Evolutionary conservation across 2,329 filamentous ascomycete species (phyloP).

Genomic region (Polytolypa hystricis): DNA sequence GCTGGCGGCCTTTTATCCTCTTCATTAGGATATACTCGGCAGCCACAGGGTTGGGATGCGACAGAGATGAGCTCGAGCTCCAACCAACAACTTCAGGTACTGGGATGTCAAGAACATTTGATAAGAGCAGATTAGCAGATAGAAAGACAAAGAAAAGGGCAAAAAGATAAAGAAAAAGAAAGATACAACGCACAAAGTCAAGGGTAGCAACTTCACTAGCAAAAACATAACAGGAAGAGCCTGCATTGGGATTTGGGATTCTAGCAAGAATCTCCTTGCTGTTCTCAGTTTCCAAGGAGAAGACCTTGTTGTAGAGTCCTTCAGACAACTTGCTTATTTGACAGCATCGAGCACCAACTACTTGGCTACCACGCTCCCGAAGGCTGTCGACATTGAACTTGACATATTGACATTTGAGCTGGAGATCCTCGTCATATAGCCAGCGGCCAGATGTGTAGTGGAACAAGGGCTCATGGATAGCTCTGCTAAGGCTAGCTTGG

Average conservation of each 20-base stretch:
- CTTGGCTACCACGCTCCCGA: constrained; percentile 16
- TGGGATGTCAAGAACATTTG: constrained; percentile 7
- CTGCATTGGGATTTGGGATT: constrained; percentile 14
- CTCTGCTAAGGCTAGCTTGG: background rate
- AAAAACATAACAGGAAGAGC: constrained; percentile 10
- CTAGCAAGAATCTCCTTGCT: constrained; percentile 10
- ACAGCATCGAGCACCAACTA: constrained; percentile 17
- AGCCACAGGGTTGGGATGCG: constrained; percentile 11
- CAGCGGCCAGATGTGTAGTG: constrained; percentile 23
- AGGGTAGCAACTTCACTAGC: constrained; percentile 17
- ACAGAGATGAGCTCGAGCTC: constrained; percentile 8
- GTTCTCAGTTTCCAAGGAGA: constrained; percentile 17
- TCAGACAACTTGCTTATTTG: constrained; percentile 23
- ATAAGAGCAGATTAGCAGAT: too few relatives aligned
- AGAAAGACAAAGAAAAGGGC: too few relatives aligned
- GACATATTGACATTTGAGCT: constrained; percentile 20
- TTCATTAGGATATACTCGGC: constrained; percentile 18
- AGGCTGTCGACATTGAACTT: constrained; percentile 25
- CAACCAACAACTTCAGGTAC: constrained; percentile 14
- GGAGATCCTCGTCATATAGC: constrained; percentile 23
- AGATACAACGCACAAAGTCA: constrained; percentile 13
- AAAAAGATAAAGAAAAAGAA: background rate
- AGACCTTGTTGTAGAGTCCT: constrained; percentile 16
- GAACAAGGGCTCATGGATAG: constrained; percentile 10
- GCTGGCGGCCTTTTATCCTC: constrained; percentile 11